phyloP scores from a whole-genome alignment of 805 yeast species.

The Torulaspora microellipsoides region DNA sequence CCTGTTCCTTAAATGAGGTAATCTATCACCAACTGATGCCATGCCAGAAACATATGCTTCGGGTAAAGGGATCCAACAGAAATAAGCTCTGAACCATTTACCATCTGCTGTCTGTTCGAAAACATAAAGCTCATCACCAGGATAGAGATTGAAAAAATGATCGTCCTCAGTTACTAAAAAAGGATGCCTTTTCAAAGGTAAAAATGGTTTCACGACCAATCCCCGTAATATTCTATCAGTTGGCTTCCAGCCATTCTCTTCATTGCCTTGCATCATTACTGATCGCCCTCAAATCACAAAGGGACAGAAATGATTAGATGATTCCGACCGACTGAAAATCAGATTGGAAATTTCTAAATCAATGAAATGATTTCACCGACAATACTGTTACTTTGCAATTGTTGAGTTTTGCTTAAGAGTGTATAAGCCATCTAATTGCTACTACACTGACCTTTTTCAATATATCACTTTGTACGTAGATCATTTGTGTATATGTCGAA shows the following conservation, averaged over 20 bases:
- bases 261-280: not conserved
- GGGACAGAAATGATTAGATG: no score
- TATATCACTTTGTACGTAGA: not conserved
- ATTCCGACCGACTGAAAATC: no score
- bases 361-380: no score
- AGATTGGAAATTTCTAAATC: no score
- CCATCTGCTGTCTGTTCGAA: conserved; percentile 54
- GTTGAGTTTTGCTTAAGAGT: no score
- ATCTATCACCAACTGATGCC: conserved; percentile 51
- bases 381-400: no score
- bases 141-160: conserved; percentile 51
- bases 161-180: conserved; percentile 30
- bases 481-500: not conserved
- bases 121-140: conserved; percentile 73
- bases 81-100: conserved; percentile 79
- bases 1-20: conserved; percentile 52
- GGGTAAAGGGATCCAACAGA: conserved; percentile 63
- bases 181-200: conserved; percentile 42
- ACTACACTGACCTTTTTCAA: not conserved
- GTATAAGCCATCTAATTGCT: not conserved
- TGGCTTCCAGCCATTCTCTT: conserved; percentile 40
- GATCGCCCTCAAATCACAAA: no score
- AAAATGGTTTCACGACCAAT: conserved; percentile 40
- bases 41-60: conserved; percentile 57
- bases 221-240: conserved; percentile 44